phyloP scores from a whole-genome alignment of 163 green algal genomes.

The Scenedesmus sp. region DNA sequence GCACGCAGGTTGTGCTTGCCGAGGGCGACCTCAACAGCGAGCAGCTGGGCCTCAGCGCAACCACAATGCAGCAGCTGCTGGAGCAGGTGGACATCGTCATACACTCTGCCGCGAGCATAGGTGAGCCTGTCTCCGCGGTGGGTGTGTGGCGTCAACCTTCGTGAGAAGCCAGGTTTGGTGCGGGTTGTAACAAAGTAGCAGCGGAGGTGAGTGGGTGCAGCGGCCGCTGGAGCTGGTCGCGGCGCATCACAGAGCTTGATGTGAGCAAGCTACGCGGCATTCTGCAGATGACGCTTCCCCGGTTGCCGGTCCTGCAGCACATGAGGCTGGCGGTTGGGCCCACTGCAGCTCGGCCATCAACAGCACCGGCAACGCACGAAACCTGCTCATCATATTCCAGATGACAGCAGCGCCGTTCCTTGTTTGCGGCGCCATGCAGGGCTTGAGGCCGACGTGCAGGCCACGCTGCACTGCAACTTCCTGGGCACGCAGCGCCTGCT shows the following conservation, averaged over 20 bases:
- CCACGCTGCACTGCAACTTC: constrained; percentile 61
- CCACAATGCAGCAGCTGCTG: constrained; percentile 38
- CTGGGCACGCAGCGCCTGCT: constrained; percentile 61
- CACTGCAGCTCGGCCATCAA: not conserved
- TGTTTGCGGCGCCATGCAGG: not conserved
- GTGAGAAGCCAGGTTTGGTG: too few relatives aligned
- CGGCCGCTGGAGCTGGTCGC: too few relatives aligned
- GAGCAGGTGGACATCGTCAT: constrained; percentile 57
- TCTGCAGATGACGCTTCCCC: too few relatives aligned
- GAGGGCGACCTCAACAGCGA: constrained; percentile 60
- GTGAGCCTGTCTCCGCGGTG: too few relatives aligned
- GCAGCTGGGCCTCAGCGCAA: constrained; percentile 52
- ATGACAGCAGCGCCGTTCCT: too few relatives aligned
- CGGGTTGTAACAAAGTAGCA: too few relatives aligned
- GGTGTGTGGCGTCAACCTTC: too few relatives aligned
- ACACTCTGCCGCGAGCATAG: constrained; percentile 71
- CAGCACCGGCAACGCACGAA: too few relatives aligned
- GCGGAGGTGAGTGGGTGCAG: too few relatives aligned
- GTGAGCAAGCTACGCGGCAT: too few relatives aligned
- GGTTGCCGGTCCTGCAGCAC: constrained; percentile 1
- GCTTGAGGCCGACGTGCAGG: not conserved
- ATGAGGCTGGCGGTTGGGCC: constrained; percentile 62
- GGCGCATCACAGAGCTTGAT: too few relatives aligned
- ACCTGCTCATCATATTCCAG: not conserved
- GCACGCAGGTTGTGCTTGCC: constrained; percentile 32